These are phyloP conservation scores for Elongisporangium prolatum DNA, from an alignment of 352 stramenopile species.

Conservation along the genomic window DNA sequence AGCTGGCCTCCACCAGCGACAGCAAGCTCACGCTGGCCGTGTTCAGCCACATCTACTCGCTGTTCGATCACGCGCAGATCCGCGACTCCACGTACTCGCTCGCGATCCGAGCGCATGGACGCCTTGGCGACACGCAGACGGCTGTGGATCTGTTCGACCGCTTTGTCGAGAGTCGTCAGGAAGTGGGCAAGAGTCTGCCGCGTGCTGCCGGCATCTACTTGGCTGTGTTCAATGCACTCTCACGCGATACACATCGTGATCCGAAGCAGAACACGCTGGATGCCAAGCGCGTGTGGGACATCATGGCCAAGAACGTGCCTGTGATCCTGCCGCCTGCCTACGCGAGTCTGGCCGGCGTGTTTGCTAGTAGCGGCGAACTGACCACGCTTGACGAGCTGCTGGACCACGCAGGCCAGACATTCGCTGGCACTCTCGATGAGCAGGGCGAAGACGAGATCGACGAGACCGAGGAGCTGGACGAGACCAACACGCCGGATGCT, in stretches of 20 bases:
- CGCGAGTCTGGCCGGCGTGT: conserved; percentile 76
- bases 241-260: conserved; percentile 53
- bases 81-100: conserved; percentile 52
- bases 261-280: conserved; percentile 64
- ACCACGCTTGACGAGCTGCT: conserved; percentile 63
- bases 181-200: conserved; percentile 17
- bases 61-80: conserved; percentile 40
- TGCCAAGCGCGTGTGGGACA: conserved; percentile 67
- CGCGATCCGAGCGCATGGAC: conserved; percentile 66
- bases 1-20: conserved; percentile 55
- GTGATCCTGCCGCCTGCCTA: conserved; percentile 69
- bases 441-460: conserved; percentile 22
- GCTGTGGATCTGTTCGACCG: conserved; percentile 70
- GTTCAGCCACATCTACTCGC: conserved; percentile 53
- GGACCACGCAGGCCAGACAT: conserved; percentile 41
- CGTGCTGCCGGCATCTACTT: conserved; percentile 60
- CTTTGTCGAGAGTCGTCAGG: conserved; percentile 45
- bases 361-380: conserved; percentile 71
- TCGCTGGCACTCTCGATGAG: too few species aligned
- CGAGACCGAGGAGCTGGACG: conserved; percentile 5
- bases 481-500: conserved; percentile 22
- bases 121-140: conserved; percentile 54
- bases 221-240: conserved; percentile 80
- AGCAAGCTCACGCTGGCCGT: conserved; percentile 53
- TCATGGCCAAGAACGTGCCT: conserved; percentile 65